Conservation (phyloP, 768 basidiomycete species). For the Tulasnella sp. region DNA sequence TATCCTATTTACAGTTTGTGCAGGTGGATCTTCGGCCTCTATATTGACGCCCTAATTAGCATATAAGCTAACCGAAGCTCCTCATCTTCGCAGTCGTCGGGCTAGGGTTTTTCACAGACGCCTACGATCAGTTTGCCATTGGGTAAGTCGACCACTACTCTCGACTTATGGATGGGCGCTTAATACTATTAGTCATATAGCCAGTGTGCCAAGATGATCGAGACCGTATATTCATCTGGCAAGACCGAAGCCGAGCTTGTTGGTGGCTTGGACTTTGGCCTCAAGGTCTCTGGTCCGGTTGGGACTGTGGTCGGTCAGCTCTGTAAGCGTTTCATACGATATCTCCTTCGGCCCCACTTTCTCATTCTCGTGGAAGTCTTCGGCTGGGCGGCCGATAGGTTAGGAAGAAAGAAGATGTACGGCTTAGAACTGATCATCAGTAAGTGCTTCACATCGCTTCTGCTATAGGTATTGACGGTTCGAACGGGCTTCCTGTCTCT, state of each 20-base stretch:
- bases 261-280: conserved; percentile 47
- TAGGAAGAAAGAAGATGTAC: conserved; percentile 44
- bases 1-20: neutral
- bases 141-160: conserved; percentile 1
- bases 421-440: conserved; percentile 67
- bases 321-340: too few species aligned
- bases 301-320: conserved; percentile 29
- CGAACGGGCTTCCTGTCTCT: neutral
- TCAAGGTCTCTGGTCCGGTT: conserved; percentile 68
- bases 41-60: too few species aligned
- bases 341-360: too few species aligned
- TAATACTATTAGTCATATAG: conserved; percentile 28
- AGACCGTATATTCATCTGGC: neutral
- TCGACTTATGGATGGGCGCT: conserved; percentile 3
- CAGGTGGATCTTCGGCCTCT: too few species aligned
- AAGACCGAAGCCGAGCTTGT: neutral
- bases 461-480: neutral
- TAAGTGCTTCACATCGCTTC: neutral
- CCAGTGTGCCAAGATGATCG: conserved; percentile 42
- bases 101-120: conserved; percentile 86
- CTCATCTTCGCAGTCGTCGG: conserved; percentile 38
- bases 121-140: conserved; percentile 29
- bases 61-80: too few species aligned
- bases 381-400: conserved; percentile 65
- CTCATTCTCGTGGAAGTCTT: conserved; percentile 33